Base-by-base conservation (phyloP, 441 rosid species). In the Populus hybrid region DNA sequence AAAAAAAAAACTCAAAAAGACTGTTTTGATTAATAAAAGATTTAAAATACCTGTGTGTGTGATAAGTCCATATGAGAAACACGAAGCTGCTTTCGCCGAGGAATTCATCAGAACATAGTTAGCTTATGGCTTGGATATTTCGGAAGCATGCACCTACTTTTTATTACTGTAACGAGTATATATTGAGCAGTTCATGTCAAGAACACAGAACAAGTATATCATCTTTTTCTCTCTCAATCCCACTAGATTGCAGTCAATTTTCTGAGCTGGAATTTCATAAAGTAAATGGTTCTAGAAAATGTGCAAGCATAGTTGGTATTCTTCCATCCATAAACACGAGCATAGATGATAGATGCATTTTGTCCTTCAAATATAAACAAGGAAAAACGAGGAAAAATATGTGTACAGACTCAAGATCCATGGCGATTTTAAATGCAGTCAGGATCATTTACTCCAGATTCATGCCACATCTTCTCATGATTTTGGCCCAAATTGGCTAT, bases 381-480 rank as follows among this genome's bases (percentile, higher is more conserved):
- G 70, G 21, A 42, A 59, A 72, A 59, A 72, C 50, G 3, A 63
- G 64, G 57, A 23, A 64, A 12, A 69, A n/a, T 8, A 61, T 36
- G 24, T 40, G 11, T 64, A 6, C n/a, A 30, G 6, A 70, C 46
- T 18, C 18, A 18, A 50, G 14, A 78, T 21, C 46, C 16, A 82
- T 82, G 85, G 86, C 79, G 3, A 9, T 26, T 11, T 28, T 32
- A 0, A 36, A n/a, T 64, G 68, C 57, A 57, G 40, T 69, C 59
- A 69, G 57, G 65, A 42, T 65, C 64, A 59, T 69, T 28, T 1
- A 14, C 57, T 66, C 53, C 72, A 82, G 81, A 72, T 83, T 82
- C 61, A 79, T 74, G 82, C 86, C 87, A 5, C 86, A 85, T 67
- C 57, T 85, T 66, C 79, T 85, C 72, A 72, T 86, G 84, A 69